Evolutionary conservation across 345 rosid genomes (phyloP), one percentile per base, ranked within the genome.

Genomic region (Ceriops decandra): DNA sequence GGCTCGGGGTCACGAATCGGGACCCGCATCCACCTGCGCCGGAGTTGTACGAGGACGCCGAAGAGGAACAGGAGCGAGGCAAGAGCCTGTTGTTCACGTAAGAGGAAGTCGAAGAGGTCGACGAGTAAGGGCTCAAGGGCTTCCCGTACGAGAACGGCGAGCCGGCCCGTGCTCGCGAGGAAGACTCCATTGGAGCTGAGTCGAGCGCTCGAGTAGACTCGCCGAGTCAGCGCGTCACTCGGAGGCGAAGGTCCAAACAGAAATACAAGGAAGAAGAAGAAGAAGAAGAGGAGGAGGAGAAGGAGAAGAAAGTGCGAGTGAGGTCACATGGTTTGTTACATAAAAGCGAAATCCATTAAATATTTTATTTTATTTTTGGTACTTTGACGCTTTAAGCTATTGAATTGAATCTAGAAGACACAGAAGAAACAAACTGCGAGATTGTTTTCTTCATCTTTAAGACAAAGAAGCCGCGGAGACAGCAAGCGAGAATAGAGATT

Each of bases 1-100:
- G 90, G 60, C 78, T 81, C 19, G 95, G 92, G 54, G 97, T 90
- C 85, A 84, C 77, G 87, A 98, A 89, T 85, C 98, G 87, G 64
- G 90, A 72, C 62, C 82, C 82, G 77, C 60, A 60, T 57, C 86
- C 90, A 30, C 59, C 80, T 30, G 79, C 60, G 4, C 71, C 85
- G 52, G 87, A 77, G 68, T 77, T 67, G 64, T 67, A 81, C 52
- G 93, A 83, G 20, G 96, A 79, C 30, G 82, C 85, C 6, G 99
- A 85, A 60, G 98, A 71, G 5, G 99, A 91, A 82, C 79, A 81
- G 7, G 96, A 81, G 20, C 90, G 96, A 57, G 93, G 99, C 26
- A 87, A 80, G 56, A 92, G 73, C 57, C 84, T 87, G 68, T 75
- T 88, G 69, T 74, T 78, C 58, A 79, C 52, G 72, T 77, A 76